Evolutionary conservation across 2,329 filamentous ascomycete species (phyloP), one percentile per base, ranked within the genome.

Genomic region (Plectosphaerella plurivora): DNA sequence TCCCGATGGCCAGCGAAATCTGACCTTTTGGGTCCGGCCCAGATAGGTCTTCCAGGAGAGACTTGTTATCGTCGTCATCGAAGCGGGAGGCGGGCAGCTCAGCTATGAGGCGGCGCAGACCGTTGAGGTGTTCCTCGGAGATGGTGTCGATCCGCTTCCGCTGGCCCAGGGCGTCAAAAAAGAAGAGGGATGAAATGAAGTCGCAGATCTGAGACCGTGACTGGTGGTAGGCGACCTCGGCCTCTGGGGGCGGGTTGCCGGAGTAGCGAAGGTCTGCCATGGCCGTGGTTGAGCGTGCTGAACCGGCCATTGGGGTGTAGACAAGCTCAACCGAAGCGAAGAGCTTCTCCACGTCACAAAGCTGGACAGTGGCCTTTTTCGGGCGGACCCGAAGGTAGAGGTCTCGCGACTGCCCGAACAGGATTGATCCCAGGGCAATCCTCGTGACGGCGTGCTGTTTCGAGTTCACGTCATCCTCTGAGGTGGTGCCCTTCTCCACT

Each of bases 321-420:
- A 36, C 44, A n/a, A 62, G 24, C 3, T 50, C 37, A 2, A 24
- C 48, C 45, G n/a, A 54, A 44, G 2, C 42, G 9, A 10, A 33
- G 11, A 33, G 28, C 28, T 33, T 44, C 2, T 56, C 52, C 18
- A 63, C 59, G 18, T 60, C 65, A 9, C 63, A 58, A 49, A 72
- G 77, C 2, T 58, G 59, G 7, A 78, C 64, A 0, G 56, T 59
- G 0, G 64, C 70, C 6, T 58, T 59, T 9, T 8, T 9, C 6
- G 41, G 41, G 6, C 18, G 15, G 7, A 44, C 2, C 48, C n/a
- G 58, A 7, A 85, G 63, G 56, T 76, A 77, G 22, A 86, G 65
- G 52, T 84, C 79, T 3, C 81, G 73, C 1, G 79, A 76, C 53
- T 86, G 82, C n/a, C 80, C 82, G 51, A 80, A 86, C 55, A 83